Evolutionary conservation across 139 green algal species (phyloP), one percentile per base, ranked within the genome.

Genomic region (Micractinium conductrix): DNA sequence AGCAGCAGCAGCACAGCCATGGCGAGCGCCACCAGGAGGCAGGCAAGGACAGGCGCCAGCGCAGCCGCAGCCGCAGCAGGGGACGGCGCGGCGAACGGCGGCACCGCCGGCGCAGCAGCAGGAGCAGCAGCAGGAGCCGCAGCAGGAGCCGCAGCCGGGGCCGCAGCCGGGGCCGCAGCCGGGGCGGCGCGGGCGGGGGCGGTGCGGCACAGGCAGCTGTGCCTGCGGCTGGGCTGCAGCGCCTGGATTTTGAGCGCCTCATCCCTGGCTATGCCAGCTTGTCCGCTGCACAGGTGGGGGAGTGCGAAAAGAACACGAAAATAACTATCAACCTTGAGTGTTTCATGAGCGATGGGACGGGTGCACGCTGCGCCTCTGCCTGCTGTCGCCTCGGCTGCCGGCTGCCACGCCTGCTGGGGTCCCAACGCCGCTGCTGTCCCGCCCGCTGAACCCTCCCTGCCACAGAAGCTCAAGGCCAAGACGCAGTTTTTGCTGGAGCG

Each of bases 401-500:
- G 21, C 38, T 58, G 12, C 42, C 70, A 21, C 7, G 12, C 26
- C 19, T 58, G 43, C 71, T 63, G 43, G 40, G 43, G 24, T 21
- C 40, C 60, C 42, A 43, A 35, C 24, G 42, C 70, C 19, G 38
- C 60, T 12, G 24, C 60, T 37, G 22, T 68, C 60, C 26, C 17
- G 60, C 24, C 26, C 60, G 8, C 21, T 68, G 53, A 24, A 37
- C 26, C 35, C 60, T 9, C 24, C 60, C 26, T 68, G 24, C 26
- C 26, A 55, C 76, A 82, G 76, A 72, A 67, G 38, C 55, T 82
- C 4, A 45, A 45, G 22, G 76, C 76, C 24, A 72, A 72, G 76
- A 72, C 76, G 24, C 76, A 72, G 58, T 82, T 72, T 24, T 40
- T 73, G 76, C 76, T 82, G 28, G 76, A 82, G 55, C 76, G 76